A percentile compares a stretch with the other conserved stretches of the same genome.
phyloP scores from a whole-genome alignment of 2,329 filamentous ascomycete genomes.

The Colletotrichum lindemuthianum region DNA sequence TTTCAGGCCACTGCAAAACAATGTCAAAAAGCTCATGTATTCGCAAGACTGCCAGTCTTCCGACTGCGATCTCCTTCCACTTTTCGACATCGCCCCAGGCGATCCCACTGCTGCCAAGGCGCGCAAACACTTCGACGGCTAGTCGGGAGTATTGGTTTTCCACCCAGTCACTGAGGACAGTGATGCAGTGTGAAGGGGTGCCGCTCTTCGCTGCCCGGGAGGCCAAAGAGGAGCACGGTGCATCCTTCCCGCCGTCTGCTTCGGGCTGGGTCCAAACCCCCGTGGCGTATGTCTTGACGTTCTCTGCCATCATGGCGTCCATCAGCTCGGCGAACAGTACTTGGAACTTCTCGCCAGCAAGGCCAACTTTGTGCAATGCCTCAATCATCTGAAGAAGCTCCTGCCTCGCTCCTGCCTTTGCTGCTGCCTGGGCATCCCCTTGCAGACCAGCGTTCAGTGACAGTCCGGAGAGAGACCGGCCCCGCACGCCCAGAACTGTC shows the following conservation, averaged over 20 bases:
- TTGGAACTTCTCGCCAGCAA: conserved; percentile 76
- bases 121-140: conserved; percentile 68
- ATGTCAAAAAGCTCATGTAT: conserved; percentile 83
- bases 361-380: conserved; percentile 70
- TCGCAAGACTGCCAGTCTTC: conserved; percentile 73
- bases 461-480: conserved; percentile 26
- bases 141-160: conserved; percentile 73
- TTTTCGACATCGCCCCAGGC: conserved; percentile 68
- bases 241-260: conserved; percentile 40
- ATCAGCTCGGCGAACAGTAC: conserved; percentile 78
- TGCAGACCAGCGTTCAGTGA: conserved; percentile 33
- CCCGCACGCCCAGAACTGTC: conserved; percentile 49
- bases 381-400: conserved; percentile 67
- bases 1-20: conserved; percentile 78
- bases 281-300: conserved; percentile 69
- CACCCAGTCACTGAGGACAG: conserved; percentile 73
- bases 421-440: conserved; percentile 41
- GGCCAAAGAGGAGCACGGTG: conserved; percentile 40
- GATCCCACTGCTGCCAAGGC: conserved; percentile 54
- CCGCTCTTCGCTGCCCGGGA: conserved; percentile 37
- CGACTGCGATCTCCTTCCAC: conserved; percentile 77
- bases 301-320: conserved; percentile 71
- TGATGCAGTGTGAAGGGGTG: conserved; percentile 64
- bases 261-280: conserved; percentile 65
- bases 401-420: conserved; percentile 49